Evolutionary conservation across 331 rosid genomes (phyloP), one percentile per base, ranked within the genome.

Genomic region (Arachis monticola): DNA sequence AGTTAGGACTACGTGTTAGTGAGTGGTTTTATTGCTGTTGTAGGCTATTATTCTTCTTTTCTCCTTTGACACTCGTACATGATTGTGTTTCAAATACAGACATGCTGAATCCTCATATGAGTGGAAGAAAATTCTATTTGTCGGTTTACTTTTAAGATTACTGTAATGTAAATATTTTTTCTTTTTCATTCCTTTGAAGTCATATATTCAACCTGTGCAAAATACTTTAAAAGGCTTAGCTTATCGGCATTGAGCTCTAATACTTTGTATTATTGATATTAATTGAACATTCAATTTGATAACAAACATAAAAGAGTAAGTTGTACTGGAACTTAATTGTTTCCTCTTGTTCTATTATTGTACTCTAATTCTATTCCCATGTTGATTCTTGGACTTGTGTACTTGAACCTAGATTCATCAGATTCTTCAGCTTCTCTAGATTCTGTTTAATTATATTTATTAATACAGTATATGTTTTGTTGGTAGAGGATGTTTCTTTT

Each of bases 1-100:
- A 27, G 48, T 75, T n/a, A 38, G 62, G 61, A 27, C 56, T 75
- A 62, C 40, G 11, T 74, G 60, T 22, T 42, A 69, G 80, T 47
- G 7, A 12, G 56, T 31, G 67, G 69, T 50, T 31, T 41, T 65
- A 60, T 48, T 61, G 44, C 42, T 44, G 31, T 13, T 12, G n/a
- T 55, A 42, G 52, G 61, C 14, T 13, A 14, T 3, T 38, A 47
- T 48, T 57, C 57, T 47, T 48, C 69, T 46, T 55, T 10, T 67
- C 51, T 31, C 60, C 51, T 17, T 9, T 67, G 60, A 3, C 45
- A 7, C 46, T 51, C 60, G 55, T 48, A 68, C 30, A 11, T 55
- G 65, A 69, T 45, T 70, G 22, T 75, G 45, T n/a, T 7, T 31
- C 60, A 55, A 69, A 53, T 47, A 10, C 44, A 57, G 45, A 47